Evolutionary conservation across 2,329 filamentous ascomycete species (phyloP).

Genomic region (Zasmidium angulare): DNA sequence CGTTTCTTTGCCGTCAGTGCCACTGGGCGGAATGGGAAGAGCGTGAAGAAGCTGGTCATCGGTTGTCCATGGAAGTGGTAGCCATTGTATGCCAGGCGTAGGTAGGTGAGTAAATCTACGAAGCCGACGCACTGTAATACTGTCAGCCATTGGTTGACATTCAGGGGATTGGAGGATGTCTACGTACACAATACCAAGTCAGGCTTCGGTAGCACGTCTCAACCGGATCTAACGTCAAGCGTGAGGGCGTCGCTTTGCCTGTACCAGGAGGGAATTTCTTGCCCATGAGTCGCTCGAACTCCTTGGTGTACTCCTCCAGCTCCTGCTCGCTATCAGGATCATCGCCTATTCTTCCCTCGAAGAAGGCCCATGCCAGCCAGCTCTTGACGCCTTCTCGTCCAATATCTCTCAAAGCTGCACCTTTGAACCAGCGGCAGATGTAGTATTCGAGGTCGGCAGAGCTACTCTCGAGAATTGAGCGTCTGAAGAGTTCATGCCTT

Average conservation of each 20-base stretch:
- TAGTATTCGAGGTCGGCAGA: constrained; percentile 53
- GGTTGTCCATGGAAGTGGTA: constrained; percentile 54
- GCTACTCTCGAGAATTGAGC: constrained; percentile 55
- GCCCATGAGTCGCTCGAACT: constrained; percentile 53
- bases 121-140: constrained; percentile 8
- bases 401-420: constrained; percentile 58
- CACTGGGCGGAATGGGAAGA: constrained; percentile 58
- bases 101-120: constrained; percentile 15
- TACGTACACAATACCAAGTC: constrained; percentile 13
- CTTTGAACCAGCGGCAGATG: constrained; percentile 64
- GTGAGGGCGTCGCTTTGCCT: constrained; percentile 57
- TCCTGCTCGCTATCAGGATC: constrained; percentile 51
- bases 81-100: constrained; percentile 43
- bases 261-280: constrained; percentile 52
- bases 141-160: neutral
- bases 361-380: constrained; percentile 68
- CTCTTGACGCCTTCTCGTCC: constrained; percentile 64
- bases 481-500: constrained; percentile 57
- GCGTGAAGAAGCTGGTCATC: constrained; percentile 21
- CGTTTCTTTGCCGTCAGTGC: constrained; percentile 46
- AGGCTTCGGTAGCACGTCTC: constrained; percentile 43
- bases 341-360: constrained; percentile 60
- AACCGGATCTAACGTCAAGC: constrained; percentile 64
- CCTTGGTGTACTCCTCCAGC: constrained; percentile 55
- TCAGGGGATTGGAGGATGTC: neutral